phyloP scores from a whole-genome alignment of 306 rosid species.

The Trifolium pratense region DNA sequence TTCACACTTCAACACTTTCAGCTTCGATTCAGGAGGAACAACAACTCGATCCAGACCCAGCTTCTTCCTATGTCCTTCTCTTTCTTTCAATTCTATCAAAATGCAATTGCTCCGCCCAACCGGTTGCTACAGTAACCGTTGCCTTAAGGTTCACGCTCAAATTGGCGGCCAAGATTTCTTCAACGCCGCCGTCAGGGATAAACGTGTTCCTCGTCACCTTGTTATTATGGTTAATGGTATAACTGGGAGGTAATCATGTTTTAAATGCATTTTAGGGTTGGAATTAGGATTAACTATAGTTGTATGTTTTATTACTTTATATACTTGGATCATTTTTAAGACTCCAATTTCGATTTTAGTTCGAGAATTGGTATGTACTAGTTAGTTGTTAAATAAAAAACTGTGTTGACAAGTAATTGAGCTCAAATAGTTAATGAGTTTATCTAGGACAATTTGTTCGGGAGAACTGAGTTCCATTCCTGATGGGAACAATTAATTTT shows the following conservation, averaged over 20 bases:
- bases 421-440: too few species aligned
- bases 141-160: neutral
- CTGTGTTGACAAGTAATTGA: too few species aligned
- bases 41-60: neutral
- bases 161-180: constrained; percentile 2
- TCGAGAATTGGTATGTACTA: too few species aligned
- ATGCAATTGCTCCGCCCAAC: neutral
- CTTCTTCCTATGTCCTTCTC: neutral
- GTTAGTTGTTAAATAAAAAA: too few species aligned
- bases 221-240: constrained; percentile 30
- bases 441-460: too few species aligned
- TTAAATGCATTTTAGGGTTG: too few species aligned
- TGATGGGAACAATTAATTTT: too few species aligned
- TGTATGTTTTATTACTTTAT: neutral
- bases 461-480: too few species aligned
- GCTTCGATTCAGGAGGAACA: neutral
- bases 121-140: neutral
- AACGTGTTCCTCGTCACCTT: constrained; percentile 9
- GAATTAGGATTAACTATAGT: neutral
- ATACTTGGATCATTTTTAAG: neutral
- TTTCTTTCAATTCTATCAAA: neutral
- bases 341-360: too few species aligned
- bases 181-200: neutral
- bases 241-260: constrained; percentile 21
- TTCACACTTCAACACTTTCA: neutral